Conservation (phyloP, 495 filamentous ascomycete species). For the Penicillium riverlandense region DNA sequence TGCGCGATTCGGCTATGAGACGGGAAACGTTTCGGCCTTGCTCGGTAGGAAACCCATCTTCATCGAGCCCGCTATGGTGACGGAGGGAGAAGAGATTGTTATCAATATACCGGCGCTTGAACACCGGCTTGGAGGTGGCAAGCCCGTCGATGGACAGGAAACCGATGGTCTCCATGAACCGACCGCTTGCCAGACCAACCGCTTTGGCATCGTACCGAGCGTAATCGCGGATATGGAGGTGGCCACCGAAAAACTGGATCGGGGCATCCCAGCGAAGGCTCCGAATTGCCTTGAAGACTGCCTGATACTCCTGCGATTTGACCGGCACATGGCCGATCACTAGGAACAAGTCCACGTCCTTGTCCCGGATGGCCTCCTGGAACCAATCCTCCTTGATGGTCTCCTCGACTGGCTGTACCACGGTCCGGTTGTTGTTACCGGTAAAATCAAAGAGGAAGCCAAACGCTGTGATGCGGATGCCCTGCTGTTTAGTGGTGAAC, state of each 20-base stretch:
- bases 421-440: constrained; percentile 80
- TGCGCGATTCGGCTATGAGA: constrained; percentile 64
- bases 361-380: constrained; percentile 70
- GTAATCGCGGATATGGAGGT: constrained; percentile 85
- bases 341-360: constrained; percentile 78
- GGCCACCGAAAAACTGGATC: constrained; percentile 91
- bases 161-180: constrained; percentile 97
- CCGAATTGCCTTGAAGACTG: constrained; percentile 73
- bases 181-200: constrained; percentile 78
- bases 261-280: constrained; percentile 69
- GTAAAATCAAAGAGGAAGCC: constrained; percentile 94
- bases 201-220: constrained; percentile 72
- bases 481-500: constrained; percentile 83
- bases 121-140: constrained; percentile 43
- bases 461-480: constrained; percentile 76
- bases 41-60: constrained; percentile 66
- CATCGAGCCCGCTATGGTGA: constrained; percentile 69
- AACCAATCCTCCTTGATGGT: constrained; percentile 86
- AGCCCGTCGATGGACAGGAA: constrained; percentile 84
- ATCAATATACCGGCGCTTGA: constrained; percentile 83
- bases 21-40: constrained; percentile 65
- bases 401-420: constrained; percentile 69
- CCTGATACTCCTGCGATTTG: constrained; percentile 66
- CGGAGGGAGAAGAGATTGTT: constrained; percentile 85
- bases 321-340: constrained; percentile 83